phyloP scores from a whole-genome alignment of 192 early-diverging fungal species.

The Coemansia aciculifera region DNA sequence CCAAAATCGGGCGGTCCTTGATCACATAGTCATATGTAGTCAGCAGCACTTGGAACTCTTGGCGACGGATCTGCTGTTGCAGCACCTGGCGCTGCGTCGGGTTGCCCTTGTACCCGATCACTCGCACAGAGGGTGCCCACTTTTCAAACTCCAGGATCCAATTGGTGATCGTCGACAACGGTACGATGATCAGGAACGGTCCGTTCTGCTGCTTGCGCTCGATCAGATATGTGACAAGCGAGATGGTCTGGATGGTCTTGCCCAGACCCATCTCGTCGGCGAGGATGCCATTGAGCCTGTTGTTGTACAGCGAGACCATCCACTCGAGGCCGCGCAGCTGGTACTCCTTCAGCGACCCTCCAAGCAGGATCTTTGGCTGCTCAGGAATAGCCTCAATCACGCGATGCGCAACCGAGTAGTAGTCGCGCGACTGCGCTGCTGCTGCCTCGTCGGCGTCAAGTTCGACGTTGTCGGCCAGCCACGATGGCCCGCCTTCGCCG shows the following conservation, averaged over 20 bases:
- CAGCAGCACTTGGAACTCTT: slow-evolving; percentile 91
- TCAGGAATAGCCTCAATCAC: slow-evolving; percentile 76
- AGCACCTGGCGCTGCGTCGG: slow-evolving; percentile 73
- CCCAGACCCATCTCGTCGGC: slow-evolving; percentile 96
- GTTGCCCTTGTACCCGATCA: slow-evolving; percentile 91
- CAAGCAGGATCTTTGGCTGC: slow-evolving; percentile 83
- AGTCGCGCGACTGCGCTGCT: slow-evolving; percentile 58
- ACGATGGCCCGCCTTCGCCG: slow-evolving; percentile 23
- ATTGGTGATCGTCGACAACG: slow-evolving; percentile 94
- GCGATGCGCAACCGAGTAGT: slow-evolving; percentile 87
- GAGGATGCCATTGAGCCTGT: slow-evolving; percentile 94
- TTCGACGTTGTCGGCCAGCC: slow-evolving; percentile 41
- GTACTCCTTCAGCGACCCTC: slow-evolving; percentile 95
- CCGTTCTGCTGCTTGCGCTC: slow-evolving; percentile 93
- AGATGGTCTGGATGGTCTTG: slow-evolving; percentile 94
- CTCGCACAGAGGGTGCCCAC: slow-evolving; percentile 90
- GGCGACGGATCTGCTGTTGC: slow-evolving; percentile 65
- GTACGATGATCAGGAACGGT: slow-evolving; percentile 95
- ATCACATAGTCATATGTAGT: slow-evolving; percentile 98
- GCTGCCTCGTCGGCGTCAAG: slow-evolving; percentile 50
- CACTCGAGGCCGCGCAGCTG: slow-evolving; percentile 96
- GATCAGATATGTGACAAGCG: slow-evolving; percentile 92
- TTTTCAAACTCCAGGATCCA: slow-evolving; percentile 97
- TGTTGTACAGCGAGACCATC: slow-evolving; percentile 99
- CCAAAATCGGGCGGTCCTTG: slow-evolving; percentile 82